Percentiles rank a stretch among this genome's conserved stretches.
Evolutionary conservation across 768 basidiomycete genomes (phyloP).

Genomic region (Leccinum boreale): DNA sequence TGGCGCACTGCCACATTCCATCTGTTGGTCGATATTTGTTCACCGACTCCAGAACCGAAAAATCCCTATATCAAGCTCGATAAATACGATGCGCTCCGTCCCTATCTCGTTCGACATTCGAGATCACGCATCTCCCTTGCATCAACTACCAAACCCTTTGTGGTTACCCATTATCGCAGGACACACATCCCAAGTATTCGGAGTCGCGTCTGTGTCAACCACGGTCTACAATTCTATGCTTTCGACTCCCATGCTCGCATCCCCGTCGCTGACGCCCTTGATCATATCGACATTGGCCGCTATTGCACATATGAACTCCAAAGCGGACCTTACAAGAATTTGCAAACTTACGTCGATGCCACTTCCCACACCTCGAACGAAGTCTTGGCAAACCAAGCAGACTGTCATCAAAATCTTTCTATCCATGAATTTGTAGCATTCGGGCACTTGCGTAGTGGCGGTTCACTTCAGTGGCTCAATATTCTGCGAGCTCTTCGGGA

Average conservation of each 20-base stretch:
- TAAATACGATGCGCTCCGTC: slow-evolving; percentile 8
- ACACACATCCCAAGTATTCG: slow-evolving; percentile 14
- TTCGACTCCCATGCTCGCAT: slow-evolving; percentile 21
- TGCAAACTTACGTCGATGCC: slow-evolving; percentile 34
- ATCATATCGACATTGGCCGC: slow-evolving; percentile 5
- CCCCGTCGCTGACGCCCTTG: slow-evolving; percentile 15
- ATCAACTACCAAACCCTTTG: slow-evolving; percentile 22
- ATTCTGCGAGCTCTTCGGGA: slow-evolving; percentile 42
- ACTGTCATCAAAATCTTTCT: slow-evolving; percentile 37
- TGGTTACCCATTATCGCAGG: slow-evolving; percentile 30
- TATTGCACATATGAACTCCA: slow-evolving; percentile 33
- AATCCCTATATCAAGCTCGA: slow-evolving; percentile 13
- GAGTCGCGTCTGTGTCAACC: slow-evolving; percentile 22
- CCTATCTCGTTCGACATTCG: slow-evolving; percentile 12
- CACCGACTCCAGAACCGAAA: background rate
- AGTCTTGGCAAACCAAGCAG: slow-evolving; percentile 40
- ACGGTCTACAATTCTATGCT: slow-evolving; percentile 27
- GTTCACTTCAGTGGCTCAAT: slow-evolving; percentile 47
- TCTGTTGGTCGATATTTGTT: slow-evolving; percentile 37
- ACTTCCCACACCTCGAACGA: slow-evolving; percentile 41
- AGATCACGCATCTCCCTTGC: slow-evolving; percentile 20
- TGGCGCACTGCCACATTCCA: slow-evolving; percentile 43
- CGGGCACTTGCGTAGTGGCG: slow-evolving; percentile 41
- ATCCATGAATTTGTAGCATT: slow-evolving; percentile 46
- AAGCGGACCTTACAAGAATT: slow-evolving; percentile 27